A percentile compares a stretch with the other conserved stretches of the same genome.
Evolutionary conservation across 148 eudicot species (phyloP).

Genomic region (Spergularia marina): DNA sequence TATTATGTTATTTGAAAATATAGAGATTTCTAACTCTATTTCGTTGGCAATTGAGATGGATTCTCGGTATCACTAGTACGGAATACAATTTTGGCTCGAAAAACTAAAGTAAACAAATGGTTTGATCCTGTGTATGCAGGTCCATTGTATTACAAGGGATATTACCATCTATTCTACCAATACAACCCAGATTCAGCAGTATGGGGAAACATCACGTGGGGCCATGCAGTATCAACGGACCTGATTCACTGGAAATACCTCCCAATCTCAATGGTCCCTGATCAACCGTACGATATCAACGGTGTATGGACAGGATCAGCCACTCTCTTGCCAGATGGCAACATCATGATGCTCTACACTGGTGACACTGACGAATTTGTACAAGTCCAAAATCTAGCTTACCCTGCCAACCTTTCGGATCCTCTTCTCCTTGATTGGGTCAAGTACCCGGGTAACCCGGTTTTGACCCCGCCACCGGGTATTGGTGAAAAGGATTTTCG

Average conservation of each 20-base stretch:
- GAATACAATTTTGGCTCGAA: no score
- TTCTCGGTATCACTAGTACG: no score
- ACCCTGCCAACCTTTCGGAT: constrained; percentile 83
- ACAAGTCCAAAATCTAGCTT: constrained; percentile 86
- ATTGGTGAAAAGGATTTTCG: constrained; percentile 61
- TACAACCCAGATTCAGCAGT: constrained; percentile 84
- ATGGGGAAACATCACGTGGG: constrained; percentile 98
- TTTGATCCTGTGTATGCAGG: constrained; percentile 37
- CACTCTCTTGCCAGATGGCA: constrained; percentile 69
- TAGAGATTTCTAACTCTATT: no score
- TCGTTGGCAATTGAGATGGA: no score
- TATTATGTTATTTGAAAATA: no score
- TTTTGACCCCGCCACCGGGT: constrained; percentile 72
- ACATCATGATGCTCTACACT: constrained; percentile 76
- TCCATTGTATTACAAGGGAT: constrained; percentile 73
- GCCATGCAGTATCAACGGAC: constrained; percentile 83
- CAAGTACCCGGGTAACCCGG: constrained; percentile 74
- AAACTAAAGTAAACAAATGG: no score
- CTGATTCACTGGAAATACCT: constrained; percentile 79
- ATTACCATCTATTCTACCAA: constrained; percentile 90
- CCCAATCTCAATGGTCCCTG: constrained; percentile 69
- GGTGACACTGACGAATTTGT: constrained; percentile 58
- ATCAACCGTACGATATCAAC: constrained; percentile 66
- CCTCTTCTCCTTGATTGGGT: constrained; percentile 82
- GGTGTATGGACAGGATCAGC: constrained; percentile 99